A percentile compares a stretch with the other conserved stretches of the same genome.
phyloP scores from a whole-genome alignment of 108 stramenopile genomes.

The Cyclotella cryptica region DNA sequence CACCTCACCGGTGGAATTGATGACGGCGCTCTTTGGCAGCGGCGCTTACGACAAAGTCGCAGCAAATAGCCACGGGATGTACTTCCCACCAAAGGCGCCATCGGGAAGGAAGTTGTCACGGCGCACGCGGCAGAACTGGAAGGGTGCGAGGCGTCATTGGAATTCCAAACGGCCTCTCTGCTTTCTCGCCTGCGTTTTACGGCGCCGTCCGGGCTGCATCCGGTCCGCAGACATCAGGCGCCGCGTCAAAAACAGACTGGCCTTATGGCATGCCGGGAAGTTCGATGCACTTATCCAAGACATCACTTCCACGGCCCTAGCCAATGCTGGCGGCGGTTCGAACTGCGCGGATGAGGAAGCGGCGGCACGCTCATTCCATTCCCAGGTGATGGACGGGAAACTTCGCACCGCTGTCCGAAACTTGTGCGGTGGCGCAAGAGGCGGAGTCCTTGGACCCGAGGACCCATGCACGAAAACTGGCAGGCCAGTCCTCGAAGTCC shows the following conservation, averaged over 20 bases:
- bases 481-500: constrained; percentile 25
- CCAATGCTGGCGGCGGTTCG: background rate
- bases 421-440: constrained; percentile 11
- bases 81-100: background rate
- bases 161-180: constrained; percentile 9
- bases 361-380: constrained; percentile 17
- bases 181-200: background rate
- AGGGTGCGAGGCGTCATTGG: constrained; percentile 10
- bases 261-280: constrained; percentile 17
- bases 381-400: constrained; percentile 34
- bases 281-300: constrained; percentile 14
- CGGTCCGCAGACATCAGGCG: constrained; percentile 1
- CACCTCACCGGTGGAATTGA: no score
- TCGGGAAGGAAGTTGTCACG: background rate
- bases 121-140: background rate
- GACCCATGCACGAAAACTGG: constrained; percentile 44
- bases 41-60: background rate
- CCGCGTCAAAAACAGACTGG: constrained; percentile 3
- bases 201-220: background rate
- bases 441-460: no score
- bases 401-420: constrained; percentile 10
- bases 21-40: background rate
- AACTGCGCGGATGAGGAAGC: background rate
- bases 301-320: background rate
- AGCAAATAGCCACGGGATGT: background rate